Evolutionary conservation across 2,329 filamentous ascomycete genomes (phyloP).

Genomic region (Akanthomyces dipterigenus): DNA sequence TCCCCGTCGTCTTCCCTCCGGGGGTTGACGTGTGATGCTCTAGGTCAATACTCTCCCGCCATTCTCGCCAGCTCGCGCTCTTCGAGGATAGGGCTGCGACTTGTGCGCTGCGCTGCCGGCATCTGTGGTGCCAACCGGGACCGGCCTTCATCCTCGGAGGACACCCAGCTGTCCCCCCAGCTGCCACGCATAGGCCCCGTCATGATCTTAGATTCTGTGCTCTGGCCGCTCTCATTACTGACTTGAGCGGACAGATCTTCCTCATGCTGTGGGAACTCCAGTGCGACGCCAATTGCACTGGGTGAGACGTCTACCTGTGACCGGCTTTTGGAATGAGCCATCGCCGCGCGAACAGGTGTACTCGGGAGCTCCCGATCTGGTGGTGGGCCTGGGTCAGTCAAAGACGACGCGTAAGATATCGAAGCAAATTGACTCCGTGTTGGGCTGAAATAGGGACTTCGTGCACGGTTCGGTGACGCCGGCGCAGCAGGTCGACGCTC

Average conservation of each 20-base stretch:
- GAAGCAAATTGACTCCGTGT: conserved; percentile 2
- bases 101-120: conserved; percentile 8
- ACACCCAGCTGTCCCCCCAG: conserved; percentile 22
- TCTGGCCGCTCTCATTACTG: neutral
- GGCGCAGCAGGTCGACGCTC: neutral
- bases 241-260: neutral
- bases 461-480: neutral
- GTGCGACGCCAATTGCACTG: conserved; percentile 4
- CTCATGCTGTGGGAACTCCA: conserved; percentile 1
- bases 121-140: neutral
- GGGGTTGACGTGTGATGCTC: neutral
- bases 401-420: neutral
- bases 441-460: neutral
- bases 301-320: neutral
- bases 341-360: conserved; percentile 18
- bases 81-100: conserved; percentile 19
- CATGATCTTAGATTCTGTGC: conserved; percentile 5
- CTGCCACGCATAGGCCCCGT: conserved; percentile 10
- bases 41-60: conserved; percentile 20
- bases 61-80: conserved; percentile 19
- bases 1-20: neutral
- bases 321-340: neutral
- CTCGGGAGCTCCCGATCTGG: conserved; percentile 37
- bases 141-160: conserved; percentile 19
- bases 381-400: conserved; percentile 35